Base-by-base conservation (phyloP, 2,329 filamentous ascomycete species). In the Ophiocordyceps camponoti-floridani region DNA sequence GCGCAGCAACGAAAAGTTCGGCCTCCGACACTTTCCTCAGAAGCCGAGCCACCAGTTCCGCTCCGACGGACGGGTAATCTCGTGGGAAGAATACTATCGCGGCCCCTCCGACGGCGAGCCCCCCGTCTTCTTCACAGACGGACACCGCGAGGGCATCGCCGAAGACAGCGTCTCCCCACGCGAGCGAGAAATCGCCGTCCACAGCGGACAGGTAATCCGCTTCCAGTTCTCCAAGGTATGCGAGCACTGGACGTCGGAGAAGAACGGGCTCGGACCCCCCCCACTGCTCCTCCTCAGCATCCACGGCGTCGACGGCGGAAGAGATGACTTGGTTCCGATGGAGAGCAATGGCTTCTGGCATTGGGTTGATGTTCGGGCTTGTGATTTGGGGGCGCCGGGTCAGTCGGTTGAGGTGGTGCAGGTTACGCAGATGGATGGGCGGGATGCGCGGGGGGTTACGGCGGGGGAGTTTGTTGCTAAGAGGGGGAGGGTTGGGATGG, bases 221-320 rank as follows among this genome's bases (percentile, higher is more conserved):
- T 94, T 96, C 62, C 81, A 84, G 54, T 88, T 94, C 56, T 75
- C 74, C 44, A 82, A 83, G 47, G 56, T 81, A 11, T 96, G 89
- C 58, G 74, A 77, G 54, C 89, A 96, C 59, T 94, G 84, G 84
- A 77, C 78, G 40, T 68, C 79, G n/a, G 72, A 79, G 50, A 72
- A 70, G 48, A 71, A 83, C 49, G 83, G 82, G 1, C 62, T 67
- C 45, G 81, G 79, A 1, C 74, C 72, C 47, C 71, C 77, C 41
- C 83, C 79, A 46, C 64, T 87, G 41, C 77, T 89, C 54, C 63
- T 91, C 45, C 64, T 94, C 16, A 70, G 71, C 45, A 71, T 85
- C 27, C 68, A 79, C 26, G 82, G 78, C 0, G 52, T 70, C 4
- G 77, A 86, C 51, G 84, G 83, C 0, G 65, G 73, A 8, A 75